Percentiles rank a stretch among this genome's conserved stretches.
phyloP scores from a whole-genome alignment of 352 stramenopile species.

The Phytophthora fragariae region DNA sequence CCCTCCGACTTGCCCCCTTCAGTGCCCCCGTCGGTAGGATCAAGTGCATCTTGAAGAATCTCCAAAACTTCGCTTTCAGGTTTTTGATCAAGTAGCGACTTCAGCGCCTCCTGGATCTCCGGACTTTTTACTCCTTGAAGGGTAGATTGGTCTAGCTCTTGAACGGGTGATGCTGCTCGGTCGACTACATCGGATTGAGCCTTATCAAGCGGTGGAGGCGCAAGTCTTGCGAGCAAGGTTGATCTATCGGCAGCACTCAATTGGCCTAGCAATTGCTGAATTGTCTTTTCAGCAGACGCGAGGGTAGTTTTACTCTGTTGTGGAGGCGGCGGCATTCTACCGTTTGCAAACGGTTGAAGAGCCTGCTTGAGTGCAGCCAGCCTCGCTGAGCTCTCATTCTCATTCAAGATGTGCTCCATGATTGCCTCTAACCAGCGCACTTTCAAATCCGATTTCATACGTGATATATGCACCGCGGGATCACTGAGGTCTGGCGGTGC shows the following conservation, averaged over 20 bases:
- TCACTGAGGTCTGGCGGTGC: constrained; percentile 39
- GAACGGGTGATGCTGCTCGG: constrained; percentile 49
- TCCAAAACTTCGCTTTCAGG: constrained; percentile 52
- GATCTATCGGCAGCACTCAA: constrained; percentile 33
- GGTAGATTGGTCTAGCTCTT: constrained; percentile 16
- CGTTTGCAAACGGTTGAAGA: constrained; percentile 58
- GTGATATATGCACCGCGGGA: constrained; percentile 33
- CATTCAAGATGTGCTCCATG: constrained; percentile 45
- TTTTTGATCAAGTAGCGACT: constrained; percentile 44
- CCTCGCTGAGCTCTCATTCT: constrained; percentile 55
- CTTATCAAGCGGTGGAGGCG: constrained; percentile 7
- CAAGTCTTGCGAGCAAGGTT: constrained; percentile 40
- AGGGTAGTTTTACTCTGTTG: constrained; percentile 19
- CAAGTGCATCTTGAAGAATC: constrained; percentile 41
- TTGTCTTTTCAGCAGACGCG: constrained; percentile 33
- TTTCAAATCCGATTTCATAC: constrained; percentile 66
- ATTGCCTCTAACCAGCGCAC: constrained; percentile 70
- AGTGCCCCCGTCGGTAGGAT: not conserved
- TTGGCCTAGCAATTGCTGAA: constrained; percentile 42
- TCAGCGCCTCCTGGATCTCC: constrained; percentile 48
- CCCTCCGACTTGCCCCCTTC: constrained; percentile 1
- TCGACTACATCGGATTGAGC: constrained; percentile 19
- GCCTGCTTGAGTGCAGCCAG: constrained; percentile 58
- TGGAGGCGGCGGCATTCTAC: constrained; percentile 33
- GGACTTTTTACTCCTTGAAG: constrained; percentile 1